Evolutionary conservation across 75 land plant species (phyloP).

Genomic region (Pinus taeda): DNA sequence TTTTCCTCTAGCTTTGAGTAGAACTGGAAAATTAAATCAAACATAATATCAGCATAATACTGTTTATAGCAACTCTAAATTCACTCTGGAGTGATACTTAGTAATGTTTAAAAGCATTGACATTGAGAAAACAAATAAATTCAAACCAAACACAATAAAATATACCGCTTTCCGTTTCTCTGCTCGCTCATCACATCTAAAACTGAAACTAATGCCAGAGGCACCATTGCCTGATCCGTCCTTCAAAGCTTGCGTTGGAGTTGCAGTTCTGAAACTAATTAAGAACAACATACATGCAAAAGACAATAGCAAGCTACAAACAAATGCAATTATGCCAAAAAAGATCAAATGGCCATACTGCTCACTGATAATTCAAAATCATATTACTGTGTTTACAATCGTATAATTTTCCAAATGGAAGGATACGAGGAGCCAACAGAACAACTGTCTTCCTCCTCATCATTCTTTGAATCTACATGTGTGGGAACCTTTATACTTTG

Average conservation of each 20-base stretch:
- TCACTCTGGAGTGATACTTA: neutral
- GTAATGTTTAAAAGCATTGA: neutral
- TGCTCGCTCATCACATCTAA: conserved; percentile 51
- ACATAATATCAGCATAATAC: neutral
- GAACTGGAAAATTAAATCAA: conserved; percentile 38
- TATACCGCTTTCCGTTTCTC: conserved; percentile 62
- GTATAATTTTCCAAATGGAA: conserved; percentile 1
- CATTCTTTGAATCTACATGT: conserved; percentile 28
- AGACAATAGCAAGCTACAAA: neutral
- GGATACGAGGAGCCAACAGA: conserved; percentile 56
- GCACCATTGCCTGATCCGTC: conserved; percentile 10
- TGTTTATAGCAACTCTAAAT: neutral
- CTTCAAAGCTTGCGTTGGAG: neutral
- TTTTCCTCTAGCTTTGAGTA: conserved; percentile 88
- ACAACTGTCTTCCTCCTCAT: conserved; percentile 47
- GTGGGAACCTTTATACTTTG: neutral
- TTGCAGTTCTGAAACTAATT: neutral
- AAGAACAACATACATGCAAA: neutral
- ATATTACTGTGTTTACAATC: neutral
- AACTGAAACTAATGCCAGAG: conserved; percentile 41
- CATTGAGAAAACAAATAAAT: neutral
- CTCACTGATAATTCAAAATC: neutral
- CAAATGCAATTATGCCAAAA: neutral
- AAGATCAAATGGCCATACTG: neutral
- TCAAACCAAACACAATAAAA: conserved; percentile 12